Percentiles rank a stretch among this genome's conserved stretches.
These are phyloP conservation scores for Nannochloropsis granulata DNA, from an alignment of 108 stramenopile species.

Conservation along the genomic window DNA sequence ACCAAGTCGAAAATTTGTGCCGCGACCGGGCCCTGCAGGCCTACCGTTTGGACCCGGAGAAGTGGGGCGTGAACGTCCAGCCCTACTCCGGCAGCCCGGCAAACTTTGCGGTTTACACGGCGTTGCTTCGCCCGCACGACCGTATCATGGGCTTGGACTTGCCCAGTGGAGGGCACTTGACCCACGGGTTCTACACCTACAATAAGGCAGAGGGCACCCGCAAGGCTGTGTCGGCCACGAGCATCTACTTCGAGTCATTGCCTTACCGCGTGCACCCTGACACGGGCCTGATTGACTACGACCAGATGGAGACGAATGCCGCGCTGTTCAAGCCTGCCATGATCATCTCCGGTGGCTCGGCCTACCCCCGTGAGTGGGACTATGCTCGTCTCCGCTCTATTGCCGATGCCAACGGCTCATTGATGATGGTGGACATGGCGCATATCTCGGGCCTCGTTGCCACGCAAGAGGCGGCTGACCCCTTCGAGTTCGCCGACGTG, in stretches of 20 bases:
- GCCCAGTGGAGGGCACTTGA: slow-evolving; percentile 94
- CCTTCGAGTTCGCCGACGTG: slow-evolving; percentile 90
- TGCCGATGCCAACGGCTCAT: slow-evolving; percentile 89
- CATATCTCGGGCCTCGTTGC: slow-evolving; percentile 97
- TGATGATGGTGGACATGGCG: slow-evolving; percentile 99
- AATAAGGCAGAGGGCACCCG: slow-evolving; percentile 84
- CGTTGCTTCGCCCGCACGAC: slow-evolving; percentile 85
- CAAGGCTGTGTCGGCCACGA: slow-evolving; percentile 95
- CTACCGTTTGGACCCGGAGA: slow-evolving; percentile 75
- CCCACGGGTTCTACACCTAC: slow-evolving; percentile 98
- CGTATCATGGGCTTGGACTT: slow-evolving; percentile 99
- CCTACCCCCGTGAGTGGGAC: slow-evolving; percentile 99
- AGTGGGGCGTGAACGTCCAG: slow-evolving; percentile 98
- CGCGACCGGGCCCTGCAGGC: slow-evolving; percentile 86
- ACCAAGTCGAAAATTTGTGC: slow-evolving; percentile 90
- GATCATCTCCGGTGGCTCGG: slow-evolving; percentile 94
- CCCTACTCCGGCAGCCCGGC: slow-evolving; percentile 86
- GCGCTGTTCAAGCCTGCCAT: slow-evolving; percentile 95
- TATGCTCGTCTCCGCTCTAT: slow-evolving; percentile 90
- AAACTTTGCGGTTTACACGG: slow-evolving; percentile 99
- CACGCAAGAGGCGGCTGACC: slow-evolving; percentile 68
- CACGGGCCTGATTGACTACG: slow-evolving; percentile 90
- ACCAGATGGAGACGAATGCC: slow-evolving; percentile 71
- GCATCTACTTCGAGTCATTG: slow-evolving; percentile 96
- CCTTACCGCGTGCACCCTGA: slow-evolving; percentile 93